Evolutionary conservation across 176 grass and related monocot species (phyloP), one percentile per base, ranked within the genome.

Genomic region (Olyra latifolia): DNA sequence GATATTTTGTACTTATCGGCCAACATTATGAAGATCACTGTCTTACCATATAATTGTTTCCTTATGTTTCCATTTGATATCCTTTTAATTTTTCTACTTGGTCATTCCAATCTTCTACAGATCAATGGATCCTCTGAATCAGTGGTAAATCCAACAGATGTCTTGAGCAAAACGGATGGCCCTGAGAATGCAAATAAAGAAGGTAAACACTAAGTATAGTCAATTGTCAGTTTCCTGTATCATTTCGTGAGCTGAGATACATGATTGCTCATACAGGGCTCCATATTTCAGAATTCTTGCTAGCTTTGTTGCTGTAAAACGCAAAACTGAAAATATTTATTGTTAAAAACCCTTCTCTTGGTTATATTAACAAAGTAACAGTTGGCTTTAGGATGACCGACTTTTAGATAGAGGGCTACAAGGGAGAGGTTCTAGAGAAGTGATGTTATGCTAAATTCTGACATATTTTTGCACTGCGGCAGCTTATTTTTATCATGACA

Each of bases 121-220:
- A 35, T 65, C 41, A 88, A 84, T 22, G 72, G 24, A 54, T 29
- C 79, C 69, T 86, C 55, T 27, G 71, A 83, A 66, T 41, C 64
- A 28, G 54, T 58, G 41, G 35, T 46, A 70, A 94, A 88, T 55
- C 83, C 88, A 70, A 91, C 92, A 65, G 88, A 91, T 81, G 83
- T 79, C 28, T 86, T 91, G 53, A 91, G 80, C 66, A 91, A 88
- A 76, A 20, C 48, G 55, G 83, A 73, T 62, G 67, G 39, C 52
- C 29, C 75, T 22, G 78, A 86, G 52, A 69, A 48, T 79, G 47
- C 60, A 43, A 88, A 78, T 28, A 82, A 80, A 88, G 65, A 83
- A 94, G 88, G 92, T 94, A 75, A n/a, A 4, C 49, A 66, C 59
- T 42, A 23, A 45, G 5, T n/a, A 41, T 4, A 13, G 19, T 24